Percentiles rank a stretch among this genome's conserved stretches.
These are phyloP conservation scores for Aspergillus ostianus DNA, from an alignment of 495 filamentous ascomycete species.

Conservation along the genomic window DNA sequence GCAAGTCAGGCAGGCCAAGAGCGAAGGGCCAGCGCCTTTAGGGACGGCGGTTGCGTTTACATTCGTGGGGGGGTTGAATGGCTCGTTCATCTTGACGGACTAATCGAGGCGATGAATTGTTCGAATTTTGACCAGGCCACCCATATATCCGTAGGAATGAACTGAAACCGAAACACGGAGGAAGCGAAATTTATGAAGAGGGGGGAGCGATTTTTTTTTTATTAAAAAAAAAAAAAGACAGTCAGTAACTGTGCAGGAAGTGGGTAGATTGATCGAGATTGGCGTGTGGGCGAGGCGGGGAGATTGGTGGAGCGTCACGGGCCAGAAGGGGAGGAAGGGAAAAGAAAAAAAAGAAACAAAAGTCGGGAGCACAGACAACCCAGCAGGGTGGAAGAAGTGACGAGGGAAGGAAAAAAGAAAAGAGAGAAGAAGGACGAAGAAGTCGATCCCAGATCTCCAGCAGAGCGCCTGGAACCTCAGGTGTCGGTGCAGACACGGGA, in stretches of 20 bases:
- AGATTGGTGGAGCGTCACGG: constrained; percentile 1
- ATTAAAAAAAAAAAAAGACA: not conserved
- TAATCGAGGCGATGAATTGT: not conserved
- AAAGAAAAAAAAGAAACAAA: not conserved
- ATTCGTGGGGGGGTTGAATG: constrained; percentile 15
- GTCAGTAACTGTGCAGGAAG: not conserved
- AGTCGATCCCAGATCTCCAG: not conserved
- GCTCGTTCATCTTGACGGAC: constrained; percentile 19
- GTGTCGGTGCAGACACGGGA: not conserved
- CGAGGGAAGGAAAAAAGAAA: not conserved
- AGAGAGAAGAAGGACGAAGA: not conserved
- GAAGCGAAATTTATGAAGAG: not conserved
- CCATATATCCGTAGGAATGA: not conserved
- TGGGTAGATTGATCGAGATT: constrained; percentile 3
- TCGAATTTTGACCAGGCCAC: not conserved
- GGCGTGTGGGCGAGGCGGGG: not conserved
- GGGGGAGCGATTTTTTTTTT: not conserved
- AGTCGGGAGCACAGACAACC: not conserved
- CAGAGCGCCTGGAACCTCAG: not conserved
- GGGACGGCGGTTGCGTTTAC: constrained; percentile 1
- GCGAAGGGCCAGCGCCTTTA: constrained; percentile 36
- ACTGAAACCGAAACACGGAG: not conserved
- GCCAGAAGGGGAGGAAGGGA: not conserved
- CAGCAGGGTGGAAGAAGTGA: not conserved
- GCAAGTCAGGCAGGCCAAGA: constrained; percentile 56